Conservation (phyloP, 768 basidiomycete genomes). For the Nevesoporus exiguus region DNA sequence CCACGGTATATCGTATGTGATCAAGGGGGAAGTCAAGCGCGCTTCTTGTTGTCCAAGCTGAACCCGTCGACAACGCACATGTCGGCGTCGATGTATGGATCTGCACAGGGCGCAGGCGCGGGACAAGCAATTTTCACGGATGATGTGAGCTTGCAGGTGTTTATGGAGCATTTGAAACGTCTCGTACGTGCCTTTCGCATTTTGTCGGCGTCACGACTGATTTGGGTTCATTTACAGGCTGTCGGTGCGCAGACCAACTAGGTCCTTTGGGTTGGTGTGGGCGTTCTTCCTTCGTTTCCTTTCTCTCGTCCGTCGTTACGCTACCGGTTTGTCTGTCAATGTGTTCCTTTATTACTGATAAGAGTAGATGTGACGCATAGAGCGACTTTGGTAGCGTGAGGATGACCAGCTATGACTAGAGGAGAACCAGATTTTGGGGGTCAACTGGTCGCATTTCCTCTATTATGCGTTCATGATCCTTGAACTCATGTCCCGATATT, state of each 20-base stretch:
- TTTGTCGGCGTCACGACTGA: conserved; percentile 1
- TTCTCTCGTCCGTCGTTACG: conserved; percentile 4
- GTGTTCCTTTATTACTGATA: conserved; percentile 9
- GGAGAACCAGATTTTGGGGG: too few species aligned
- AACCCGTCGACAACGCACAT: conserved; percentile 99
- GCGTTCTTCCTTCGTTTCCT: neutral
- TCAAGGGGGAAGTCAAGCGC: conserved; percentile 95
- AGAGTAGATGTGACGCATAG: conserved; percentile 15
- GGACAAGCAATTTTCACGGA: conserved; percentile 98
- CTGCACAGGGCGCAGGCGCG: conserved; percentile 55
- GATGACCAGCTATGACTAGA: too few species aligned
- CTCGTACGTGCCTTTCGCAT: conserved; percentile 50
- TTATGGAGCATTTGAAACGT: conserved; percentile 96
- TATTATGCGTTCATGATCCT: too few species aligned
- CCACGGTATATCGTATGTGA: conserved; percentile 98
- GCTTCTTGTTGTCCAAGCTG: conserved; percentile 94
- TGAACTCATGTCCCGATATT: too few species aligned
- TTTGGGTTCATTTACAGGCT: conserved; percentile 38
- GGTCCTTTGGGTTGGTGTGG: conserved; percentile 4
- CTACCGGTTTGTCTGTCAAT: conserved; percentile 8
- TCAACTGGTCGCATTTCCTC: too few species aligned
- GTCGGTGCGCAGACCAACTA: conserved; percentile 69
- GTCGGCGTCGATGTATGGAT: conserved; percentile 88
- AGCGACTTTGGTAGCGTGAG: too few species aligned
- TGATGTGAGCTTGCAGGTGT: conserved; percentile 95